Percentiles rank a stretch among this genome's conserved stretches.
These are phyloP conservation scores for Arthrobotrys conoides DNA, from an alignment of 2,329 filamentous ascomycete species.

Conservation along the genomic window DNA sequence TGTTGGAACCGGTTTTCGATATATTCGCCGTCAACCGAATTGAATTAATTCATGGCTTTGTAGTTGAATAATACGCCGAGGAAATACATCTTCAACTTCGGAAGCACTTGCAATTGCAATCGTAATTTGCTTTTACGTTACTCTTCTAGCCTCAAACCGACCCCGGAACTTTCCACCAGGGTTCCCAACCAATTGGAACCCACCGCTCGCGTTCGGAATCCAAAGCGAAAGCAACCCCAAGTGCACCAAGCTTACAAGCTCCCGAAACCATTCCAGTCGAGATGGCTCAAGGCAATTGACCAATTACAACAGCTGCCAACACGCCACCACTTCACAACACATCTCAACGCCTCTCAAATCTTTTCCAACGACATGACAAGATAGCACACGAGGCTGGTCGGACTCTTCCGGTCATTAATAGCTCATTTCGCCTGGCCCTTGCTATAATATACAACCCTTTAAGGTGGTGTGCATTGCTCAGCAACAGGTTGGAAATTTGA, in stretches of 20 bases:
- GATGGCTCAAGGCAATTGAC: constrained; percentile 13
- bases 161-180: constrained; percentile 9
- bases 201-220: constrained; percentile 30
- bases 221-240: background rate
- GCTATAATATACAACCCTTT: constrained; percentile 18
- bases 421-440: constrained; percentile 24
- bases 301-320: constrained; percentile 37
- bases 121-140: too few species aligned
- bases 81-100: background rate
- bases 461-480: constrained; percentile 25
- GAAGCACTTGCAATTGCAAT: background rate
- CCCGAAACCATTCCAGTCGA: constrained; percentile 24
- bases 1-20: too few species aligned
- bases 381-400: constrained; percentile 2
- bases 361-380: constrained; percentile 23
- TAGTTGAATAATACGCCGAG: background rate
- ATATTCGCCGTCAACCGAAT: too few species aligned
- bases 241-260: constrained; percentile 16
- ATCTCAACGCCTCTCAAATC: constrained; percentile 23
- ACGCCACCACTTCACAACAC: constrained; percentile 31
- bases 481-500: constrained; percentile 28
- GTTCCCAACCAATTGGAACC: constrained; percentile 20
- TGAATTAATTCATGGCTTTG: too few species aligned
- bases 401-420: constrained; percentile 29
- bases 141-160: background rate